Evolutionary conservation across 306 rosid genomes (phyloP), one percentile per base, ranked within the genome.

Genomic region (Arachis hypogaea): DNA sequence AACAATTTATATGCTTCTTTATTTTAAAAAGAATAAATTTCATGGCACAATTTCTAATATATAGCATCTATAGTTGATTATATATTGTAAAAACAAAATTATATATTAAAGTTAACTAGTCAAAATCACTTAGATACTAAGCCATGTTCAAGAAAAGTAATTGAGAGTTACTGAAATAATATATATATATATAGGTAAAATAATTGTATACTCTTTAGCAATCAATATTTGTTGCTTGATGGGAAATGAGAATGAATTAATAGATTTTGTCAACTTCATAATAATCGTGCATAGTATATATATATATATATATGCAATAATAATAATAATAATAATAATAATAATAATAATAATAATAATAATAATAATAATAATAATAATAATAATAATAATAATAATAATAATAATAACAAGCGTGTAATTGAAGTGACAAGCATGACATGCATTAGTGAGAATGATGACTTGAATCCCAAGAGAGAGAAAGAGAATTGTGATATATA

Each of bases 151-250:
- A 49, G 22, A 65, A 50, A 72, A 54, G 55, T 38, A 50, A 63
- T 9, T 14, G 43, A 57, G 42, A 42, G 38, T 33, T 33, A 33
- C 38, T 2, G 4, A 33, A 33, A 33, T 33, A 33, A 33, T 33
- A 22, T 22, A 22, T 33, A 33, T 33, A 33, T 33, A 22, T 22
- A 22, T 22, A 66, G 36, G 66, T 47, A 45, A 56, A 66, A 22
- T 22, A 56, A 44, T 30, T 56, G 49, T 51, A 46, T 58, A 63
- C 64, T n/a, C 14, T 66, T 44, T 50, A 56, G 12, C 14, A 43
- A 75, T 56, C 58, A 74, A 59, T 16, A 4, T 65, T 55, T 29
- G 59, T 55, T 75, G 73, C 79, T 75, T 75, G 50, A 66, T 18
- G 59, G 56, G 41, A 66, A 51, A 66, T 18, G 59, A 66, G 41